Evolutionary conservation across 2,329 filamentous ascomycete genomes (phyloP).

Genomic region (Fusarium liriodendri): DNA sequence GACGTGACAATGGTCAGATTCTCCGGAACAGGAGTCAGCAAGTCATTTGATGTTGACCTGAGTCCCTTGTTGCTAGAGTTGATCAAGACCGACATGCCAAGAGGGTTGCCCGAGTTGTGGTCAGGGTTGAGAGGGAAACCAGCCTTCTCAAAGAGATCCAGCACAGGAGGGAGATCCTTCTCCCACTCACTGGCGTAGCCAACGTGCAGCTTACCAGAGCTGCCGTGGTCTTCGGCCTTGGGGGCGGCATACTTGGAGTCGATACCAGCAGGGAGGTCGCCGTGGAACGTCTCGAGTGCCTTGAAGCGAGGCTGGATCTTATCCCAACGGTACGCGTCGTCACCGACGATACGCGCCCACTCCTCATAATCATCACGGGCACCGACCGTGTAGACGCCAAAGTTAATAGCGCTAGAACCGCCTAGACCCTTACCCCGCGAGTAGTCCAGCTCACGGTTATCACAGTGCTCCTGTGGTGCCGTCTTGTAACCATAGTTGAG

Average conservation of each 20-base stretch:
- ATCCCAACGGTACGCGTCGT: constrained; percentile 67
- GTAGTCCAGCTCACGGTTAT: constrained; percentile 58
- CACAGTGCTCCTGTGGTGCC: constrained; percentile 56
- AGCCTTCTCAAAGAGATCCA: constrained; percentile 60
- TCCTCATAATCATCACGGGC: constrained; percentile 70
- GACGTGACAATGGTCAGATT: constrained; percentile 52
- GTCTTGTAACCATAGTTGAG: constrained; percentile 67
- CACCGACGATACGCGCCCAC: constrained; percentile 67
- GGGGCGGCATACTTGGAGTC: constrained; percentile 61
- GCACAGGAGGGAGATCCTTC: constrained; percentile 55
- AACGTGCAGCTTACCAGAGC: constrained; percentile 58
- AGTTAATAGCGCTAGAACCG: constrained; percentile 65
- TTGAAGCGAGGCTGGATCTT: constrained; percentile 62
- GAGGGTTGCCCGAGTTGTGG: constrained; percentile 67
- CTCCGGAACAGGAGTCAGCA: constrained; percentile 55
- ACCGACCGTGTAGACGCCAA: constrained; percentile 65
- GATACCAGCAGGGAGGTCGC: constrained; percentile 49
- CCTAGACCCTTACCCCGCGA: constrained; percentile 63
- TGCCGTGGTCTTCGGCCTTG: constrained; percentile 59
- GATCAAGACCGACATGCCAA: constrained; percentile 64
- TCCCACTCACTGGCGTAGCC: constrained; percentile 63
- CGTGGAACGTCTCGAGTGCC: constrained; percentile 65
- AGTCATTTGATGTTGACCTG: constrained; percentile 63
- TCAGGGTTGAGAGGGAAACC: constrained; percentile 64
- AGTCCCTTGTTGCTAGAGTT: constrained; percentile 61